phyloP scores from a whole-genome alignment of 257 asterid species.

The Solanum paucissectum region DNA sequence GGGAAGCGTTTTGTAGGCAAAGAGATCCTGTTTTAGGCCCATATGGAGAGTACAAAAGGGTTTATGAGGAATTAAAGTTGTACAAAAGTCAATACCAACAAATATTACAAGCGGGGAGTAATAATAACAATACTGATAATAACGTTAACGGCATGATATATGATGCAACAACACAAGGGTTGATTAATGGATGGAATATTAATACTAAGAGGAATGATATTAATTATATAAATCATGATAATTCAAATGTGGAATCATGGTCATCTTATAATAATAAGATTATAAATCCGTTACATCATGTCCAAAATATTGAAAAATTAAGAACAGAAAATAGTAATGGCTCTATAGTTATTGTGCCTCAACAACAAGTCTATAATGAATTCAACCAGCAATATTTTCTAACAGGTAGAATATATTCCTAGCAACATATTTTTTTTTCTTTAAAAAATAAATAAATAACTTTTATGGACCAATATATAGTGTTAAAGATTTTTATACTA shows the following conservation, averaged over 20 bases:
- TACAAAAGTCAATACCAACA: constrained; percentile 40
- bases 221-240: constrained; percentile 24
- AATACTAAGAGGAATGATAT: neutral
- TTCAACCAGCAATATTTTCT: constrained; percentile 38
- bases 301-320: constrained; percentile 25
- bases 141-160: constrained; percentile 1
- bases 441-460: neutral
- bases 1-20: constrained; percentile 75
- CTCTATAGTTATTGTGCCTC: constrained; percentile 32
- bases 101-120: constrained; percentile 6
- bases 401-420: constrained; percentile 27
- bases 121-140: neutral
- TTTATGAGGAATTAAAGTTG: constrained; percentile 46
- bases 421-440: neutral
- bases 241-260: constrained; percentile 18
- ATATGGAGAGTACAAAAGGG: constrained; percentile 43
- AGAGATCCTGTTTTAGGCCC: constrained; percentile 60
- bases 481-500: neutral
- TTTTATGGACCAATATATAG: neutral
- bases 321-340: constrained; percentile 22
- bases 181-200: constrained; percentile 36
- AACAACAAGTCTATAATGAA: constrained; percentile 30
- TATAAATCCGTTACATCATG: constrained; percentile 13
- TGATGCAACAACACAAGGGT: constrained; percentile 18
- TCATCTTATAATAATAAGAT: constrained; percentile 13